These are phyloP conservation scores for Haematococcus sp. DNA, from an alignment of 139 green algal species.

Conservation along the genomic window DNA sequence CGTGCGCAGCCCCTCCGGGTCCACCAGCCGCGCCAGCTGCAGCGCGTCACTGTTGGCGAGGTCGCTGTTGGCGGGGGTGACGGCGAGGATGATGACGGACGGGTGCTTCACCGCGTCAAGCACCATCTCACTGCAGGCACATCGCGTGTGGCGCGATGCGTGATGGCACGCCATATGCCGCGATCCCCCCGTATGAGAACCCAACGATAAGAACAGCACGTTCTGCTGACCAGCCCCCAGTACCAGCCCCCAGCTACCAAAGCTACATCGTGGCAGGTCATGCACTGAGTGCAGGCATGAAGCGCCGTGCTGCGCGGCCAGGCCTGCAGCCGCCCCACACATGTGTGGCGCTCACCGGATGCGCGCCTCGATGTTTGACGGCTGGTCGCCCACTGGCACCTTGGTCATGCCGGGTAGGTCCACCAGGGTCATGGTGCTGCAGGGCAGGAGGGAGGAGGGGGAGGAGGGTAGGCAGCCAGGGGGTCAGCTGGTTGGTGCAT, in stretches of 20 bases:
- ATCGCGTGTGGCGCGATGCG: not conserved
- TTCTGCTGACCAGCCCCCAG: too few species aligned
- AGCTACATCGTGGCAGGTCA: too few species aligned
- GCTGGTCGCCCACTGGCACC: conserved; percentile 98
- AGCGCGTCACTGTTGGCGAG: conserved; percentile 83
- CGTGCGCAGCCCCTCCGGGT: conserved; percentile 70
- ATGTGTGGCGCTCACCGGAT: too few species aligned
- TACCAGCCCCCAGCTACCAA: too few species aligned
- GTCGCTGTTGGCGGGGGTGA: conserved; percentile 83
- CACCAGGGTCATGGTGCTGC: conserved; percentile 96
- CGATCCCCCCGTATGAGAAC: too few species aligned
- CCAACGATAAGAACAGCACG: too few species aligned
- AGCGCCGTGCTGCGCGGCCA: too few species aligned
- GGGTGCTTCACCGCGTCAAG: conserved; percentile 85
- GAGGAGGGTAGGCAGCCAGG: not conserved
- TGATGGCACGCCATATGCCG: too few species aligned
- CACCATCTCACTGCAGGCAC: conserved; percentile 25
- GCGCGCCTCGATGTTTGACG: conserved; percentile 89
- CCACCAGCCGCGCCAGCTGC: conserved; percentile 71
- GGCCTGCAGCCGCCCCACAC: too few species aligned
- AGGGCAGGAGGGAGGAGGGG: too few species aligned
- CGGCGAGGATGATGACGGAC: conserved; percentile 86
- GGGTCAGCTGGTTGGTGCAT: not conserved
- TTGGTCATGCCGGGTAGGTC: conserved; percentile 95
- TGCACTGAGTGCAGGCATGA: too few species aligned